Evolutionary conservation across 2,329 filamentous ascomycete species (phyloP), one percentile per base, ranked within the genome.

Genomic region (Eurotiales sp.): DNA sequence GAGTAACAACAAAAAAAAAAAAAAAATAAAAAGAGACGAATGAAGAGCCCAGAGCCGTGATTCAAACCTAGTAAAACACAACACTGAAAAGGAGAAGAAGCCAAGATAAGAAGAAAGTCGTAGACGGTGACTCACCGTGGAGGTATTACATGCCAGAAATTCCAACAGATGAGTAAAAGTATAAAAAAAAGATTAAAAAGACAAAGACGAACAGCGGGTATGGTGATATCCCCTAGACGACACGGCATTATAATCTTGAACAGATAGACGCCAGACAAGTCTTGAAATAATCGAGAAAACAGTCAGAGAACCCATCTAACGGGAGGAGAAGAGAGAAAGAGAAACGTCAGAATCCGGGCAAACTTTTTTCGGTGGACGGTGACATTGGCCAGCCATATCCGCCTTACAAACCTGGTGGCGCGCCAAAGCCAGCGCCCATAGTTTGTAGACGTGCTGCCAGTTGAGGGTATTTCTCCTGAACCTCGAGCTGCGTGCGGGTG

Each of bases 401-500:
- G n/a, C n/a, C 45, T 66, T 64, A 70, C 63, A 70, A 56, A 53
- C 59, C 59, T 29, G 65, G 61, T 37, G 67, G 61, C 19, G 62
- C 64, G 22, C 68, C 70, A 54, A 68, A 61, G 44, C 66, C 66
- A 30, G 69, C 69, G 25, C 74, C 70, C 76, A 85, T 84, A 49
- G 78, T 77, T 58, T 84, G 79, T 58, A 92, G 77, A 68, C 87
- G 86, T 54, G 80, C 83, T 12, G 87, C 86, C 47, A 93, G 78
- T 69, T 90, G 83, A 36, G 88, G 88, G 67, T 92, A 92, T 73
- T 89, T 89, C 72, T 91, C 86, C 67, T 90, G 87, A 14, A 93
- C 88, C 74, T 96, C 88, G 56, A 99, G 83, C 73, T 99, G 93
- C 57, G 93, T 97, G 64, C 93, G 82, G 34, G 93, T 97, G 17